A percentile compares a stretch with the other conserved stretches of the same genome.
These are phyloP conservation scores for Melaleuca alternifolia DNA, from an alignment of 345 rosid genomes.

Conservation along the genomic window DNA sequence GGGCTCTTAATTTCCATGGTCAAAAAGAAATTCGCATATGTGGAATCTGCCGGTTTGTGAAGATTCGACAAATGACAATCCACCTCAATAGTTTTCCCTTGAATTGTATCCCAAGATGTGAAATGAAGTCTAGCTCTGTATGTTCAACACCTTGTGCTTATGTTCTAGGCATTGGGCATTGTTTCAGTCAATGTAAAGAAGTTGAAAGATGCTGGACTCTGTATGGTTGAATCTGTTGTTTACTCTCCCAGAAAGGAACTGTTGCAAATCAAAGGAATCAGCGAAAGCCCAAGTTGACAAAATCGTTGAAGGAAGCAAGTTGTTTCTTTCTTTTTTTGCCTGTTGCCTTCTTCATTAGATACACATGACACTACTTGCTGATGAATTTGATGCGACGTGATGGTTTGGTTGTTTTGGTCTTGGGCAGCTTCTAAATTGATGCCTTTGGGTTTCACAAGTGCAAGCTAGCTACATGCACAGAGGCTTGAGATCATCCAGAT, in stretches of 20 bases:
- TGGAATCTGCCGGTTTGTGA: background rate
- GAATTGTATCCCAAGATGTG: background rate
- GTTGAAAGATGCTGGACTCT: slow-evolving; percentile 89
- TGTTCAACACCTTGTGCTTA: background rate
- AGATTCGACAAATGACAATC: background rate
- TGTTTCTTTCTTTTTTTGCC: background rate
- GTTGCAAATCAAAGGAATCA: slow-evolving; percentile 90
- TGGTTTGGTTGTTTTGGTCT: background rate
- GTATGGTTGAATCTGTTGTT: slow-evolving; percentile 87
- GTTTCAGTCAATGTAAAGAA: slow-evolving; percentile 84
- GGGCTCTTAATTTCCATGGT: background rate
- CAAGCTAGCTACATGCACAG: slow-evolving; percentile 83
- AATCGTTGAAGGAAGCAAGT: slow-evolving; percentile 81
- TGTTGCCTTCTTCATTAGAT: background rate
- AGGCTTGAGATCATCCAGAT: slow-evolving; percentile 94
- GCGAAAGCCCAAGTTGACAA: slow-evolving; percentile 96
- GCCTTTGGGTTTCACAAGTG: slow-evolving; percentile 94
- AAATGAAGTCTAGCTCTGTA: background rate
- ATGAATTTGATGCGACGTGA: background rate
- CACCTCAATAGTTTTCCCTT: background rate
- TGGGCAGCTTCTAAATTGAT: slow-evolving; percentile 78
- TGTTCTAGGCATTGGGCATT: slow-evolving; percentile 66
- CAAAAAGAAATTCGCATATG: background rate
- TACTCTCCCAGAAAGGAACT: slow-evolving; percentile 95
- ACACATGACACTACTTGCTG: background rate